These are phyloP conservation scores for Thelephora ganbajun DNA, from an alignment of 768 basidiomycete genomes.

Conservation along the genomic window DNA sequence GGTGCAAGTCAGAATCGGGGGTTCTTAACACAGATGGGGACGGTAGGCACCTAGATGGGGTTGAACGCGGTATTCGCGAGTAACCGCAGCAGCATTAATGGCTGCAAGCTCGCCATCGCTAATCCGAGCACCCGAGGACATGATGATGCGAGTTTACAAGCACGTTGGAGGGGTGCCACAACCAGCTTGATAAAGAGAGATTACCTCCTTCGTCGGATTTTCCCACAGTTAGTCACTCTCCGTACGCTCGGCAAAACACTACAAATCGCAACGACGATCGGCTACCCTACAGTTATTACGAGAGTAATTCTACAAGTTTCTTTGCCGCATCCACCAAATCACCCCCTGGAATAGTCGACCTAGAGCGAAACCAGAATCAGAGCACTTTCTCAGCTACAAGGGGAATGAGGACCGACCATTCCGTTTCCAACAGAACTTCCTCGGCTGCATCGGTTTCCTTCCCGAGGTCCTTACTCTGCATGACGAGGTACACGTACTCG, in stretches of 20 bases:
- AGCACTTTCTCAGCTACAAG: too few species aligned
- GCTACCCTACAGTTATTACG: background rate
- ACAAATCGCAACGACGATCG: background rate
- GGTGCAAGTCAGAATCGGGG: constrained; percentile 1
- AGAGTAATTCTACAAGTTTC: constrained; percentile 26
- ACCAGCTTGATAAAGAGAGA: background rate
- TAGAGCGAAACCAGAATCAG: constrained; percentile 18
- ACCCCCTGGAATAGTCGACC: constrained; percentile 32
- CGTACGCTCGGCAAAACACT: background rate
- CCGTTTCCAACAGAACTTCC: constrained; percentile 63
- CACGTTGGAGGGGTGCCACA: background rate
- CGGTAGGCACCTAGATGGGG: constrained; percentile 61
- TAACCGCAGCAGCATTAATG: constrained; percentile 82
- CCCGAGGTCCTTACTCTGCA: constrained; percentile 58
- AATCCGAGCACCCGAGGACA: constrained; percentile 40
- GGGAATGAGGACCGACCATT: constrained; percentile 41
- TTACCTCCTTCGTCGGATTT: too few species aligned
- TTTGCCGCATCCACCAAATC: constrained; percentile 26
- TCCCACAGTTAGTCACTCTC: background rate
- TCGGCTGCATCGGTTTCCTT: constrained; percentile 54
- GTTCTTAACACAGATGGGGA: background rate
- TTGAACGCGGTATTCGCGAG: constrained; percentile 76
- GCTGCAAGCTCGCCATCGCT: constrained; percentile 62
- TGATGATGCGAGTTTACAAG: constrained; percentile 12
- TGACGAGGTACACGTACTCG: constrained; percentile 66